Conservation (phyloP, 805 yeast species). For the Candida odintsovae region DNA sequence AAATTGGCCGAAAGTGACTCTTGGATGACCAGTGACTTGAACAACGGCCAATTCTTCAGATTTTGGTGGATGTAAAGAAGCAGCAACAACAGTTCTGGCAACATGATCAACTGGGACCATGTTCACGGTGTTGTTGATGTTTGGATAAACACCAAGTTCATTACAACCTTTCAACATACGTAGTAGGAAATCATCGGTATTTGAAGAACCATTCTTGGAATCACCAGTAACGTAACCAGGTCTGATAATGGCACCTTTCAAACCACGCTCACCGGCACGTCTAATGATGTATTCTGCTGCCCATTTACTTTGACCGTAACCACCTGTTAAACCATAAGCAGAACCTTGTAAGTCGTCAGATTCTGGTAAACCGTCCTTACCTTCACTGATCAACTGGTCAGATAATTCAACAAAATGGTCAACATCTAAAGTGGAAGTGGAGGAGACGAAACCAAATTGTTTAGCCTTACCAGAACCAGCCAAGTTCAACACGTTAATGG, state of each 20-base stretch:
- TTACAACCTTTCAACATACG: slow-evolving; percentile 94
- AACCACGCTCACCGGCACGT: slow-evolving; percentile 81
- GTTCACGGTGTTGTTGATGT: slow-evolving; percentile 80
- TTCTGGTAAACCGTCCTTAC: slow-evolving; percentile 72
- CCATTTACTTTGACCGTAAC: slow-evolving; percentile 98
- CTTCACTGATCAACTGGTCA: slow-evolving; percentile 59
- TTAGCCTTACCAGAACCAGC: slow-evolving; percentile 80
- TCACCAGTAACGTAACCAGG: slow-evolving; percentile 97
- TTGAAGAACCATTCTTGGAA: slow-evolving; percentile 77
- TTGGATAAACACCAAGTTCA: slow-evolving; percentile 82
- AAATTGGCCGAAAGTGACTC: slow-evolving; percentile 74
- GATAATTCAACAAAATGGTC: slow-evolving; percentile 74
- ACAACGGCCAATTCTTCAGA: slow-evolving; percentile 58
- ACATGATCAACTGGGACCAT: slow-evolving; percentile 99
- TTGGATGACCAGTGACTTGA: slow-evolving; percentile 97
- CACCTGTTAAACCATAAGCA: slow-evolving; percentile 74
- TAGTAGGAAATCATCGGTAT: slow-evolving; percentile 93
- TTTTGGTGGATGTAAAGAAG: slow-evolving; percentile 72
- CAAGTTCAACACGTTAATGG: slow-evolving; percentile 71
- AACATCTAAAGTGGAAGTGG: slow-evolving; percentile 89
- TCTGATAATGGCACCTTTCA: slow-evolving; percentile 83
- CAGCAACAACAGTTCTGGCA: slow-evolving; percentile 81
- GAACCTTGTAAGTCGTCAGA: slow-evolving; percentile 82
- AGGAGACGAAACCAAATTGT: slow-evolving; percentile 84
- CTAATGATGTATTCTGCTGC: slow-evolving; percentile 88